Percentiles rank a stretch among this genome's conserved stretches.
These are phyloP conservation scores for Fusarium kyushuense DNA, from an alignment of 2,329 filamentous ascomycete species.

Conservation along the genomic window DNA sequence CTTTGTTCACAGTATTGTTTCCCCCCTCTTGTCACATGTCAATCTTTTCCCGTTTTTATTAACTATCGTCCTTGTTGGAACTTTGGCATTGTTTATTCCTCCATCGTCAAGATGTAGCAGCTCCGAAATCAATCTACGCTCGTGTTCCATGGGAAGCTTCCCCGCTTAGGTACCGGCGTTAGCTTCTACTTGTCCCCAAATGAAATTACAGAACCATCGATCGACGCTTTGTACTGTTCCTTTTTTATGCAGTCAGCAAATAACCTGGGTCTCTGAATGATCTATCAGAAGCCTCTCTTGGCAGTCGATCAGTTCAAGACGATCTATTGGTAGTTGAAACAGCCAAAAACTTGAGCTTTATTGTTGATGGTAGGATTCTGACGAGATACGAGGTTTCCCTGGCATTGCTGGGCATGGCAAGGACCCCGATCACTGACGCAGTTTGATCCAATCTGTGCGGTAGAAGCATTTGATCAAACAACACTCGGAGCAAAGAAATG, in stretches of 20 bases:
- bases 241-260: neutral
- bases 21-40: slow-evolving; percentile 22
- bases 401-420: too few relatives aligned
- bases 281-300: neutral
- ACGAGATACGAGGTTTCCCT: slow-evolving; percentile 14
- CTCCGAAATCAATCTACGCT: slow-evolving; percentile 1
- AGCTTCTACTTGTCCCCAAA: slow-evolving; percentile 31
- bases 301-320: neutral
- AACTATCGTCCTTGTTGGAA: neutral
- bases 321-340: neutral
- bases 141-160: neutral
- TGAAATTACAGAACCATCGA: slow-evolving; percentile 6
- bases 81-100: neutral
- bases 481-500: too few relatives aligned
- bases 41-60: neutral
- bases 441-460: too few relatives aligned
- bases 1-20: neutral
- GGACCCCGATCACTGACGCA: too few relatives aligned
- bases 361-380: neutral
- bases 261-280: neutral
- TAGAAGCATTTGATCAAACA: too few relatives aligned
- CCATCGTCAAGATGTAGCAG: neutral
- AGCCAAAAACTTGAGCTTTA: neutral
- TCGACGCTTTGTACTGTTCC: neutral
- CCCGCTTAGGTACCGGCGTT: slow-evolving; percentile 4